Percentiles rank a stretch among this genome's conserved stretches.
phyloP scores from a whole-genome alignment of 352 stramenopile genomes.

The Globisporangium alternatum region DNA sequence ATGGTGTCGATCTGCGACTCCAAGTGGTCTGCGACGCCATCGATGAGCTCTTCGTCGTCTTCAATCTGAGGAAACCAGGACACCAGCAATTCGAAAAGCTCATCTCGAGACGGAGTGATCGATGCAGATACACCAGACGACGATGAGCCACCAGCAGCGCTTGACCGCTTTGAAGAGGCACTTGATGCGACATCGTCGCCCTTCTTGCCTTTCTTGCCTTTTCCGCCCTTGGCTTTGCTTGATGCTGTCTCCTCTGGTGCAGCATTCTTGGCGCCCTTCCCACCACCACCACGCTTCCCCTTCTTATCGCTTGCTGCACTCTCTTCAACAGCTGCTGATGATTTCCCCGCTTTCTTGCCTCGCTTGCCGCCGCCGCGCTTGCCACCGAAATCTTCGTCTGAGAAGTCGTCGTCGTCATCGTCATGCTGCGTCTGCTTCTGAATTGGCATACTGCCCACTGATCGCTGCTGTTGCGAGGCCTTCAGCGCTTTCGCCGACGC shows the following conservation, averaged over 20 bases:
- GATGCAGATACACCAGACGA: constrained; percentile 18
- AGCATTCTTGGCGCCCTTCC: constrained; percentile 28
- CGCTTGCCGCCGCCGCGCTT: constrained; percentile 36
- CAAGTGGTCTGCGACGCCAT: constrained; percentile 43
- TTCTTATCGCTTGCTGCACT: constrained; percentile 29
- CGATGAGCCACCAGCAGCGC: not conserved
- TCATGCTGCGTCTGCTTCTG: constrained; percentile 22
- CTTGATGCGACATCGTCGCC: constrained; percentile 20
- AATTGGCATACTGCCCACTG: not conserved
- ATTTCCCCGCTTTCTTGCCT: constrained; percentile 30
- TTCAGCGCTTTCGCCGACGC: constrained; percentile 37
- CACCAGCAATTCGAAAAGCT: constrained; percentile 41
- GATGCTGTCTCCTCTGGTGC: constrained; percentile 18
- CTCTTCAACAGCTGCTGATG: constrained; percentile 13
- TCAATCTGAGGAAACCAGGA: constrained; percentile 51
- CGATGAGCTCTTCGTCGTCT: constrained; percentile 70
- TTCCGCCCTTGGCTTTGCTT: constrained; percentile 38
- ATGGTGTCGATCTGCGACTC: constrained; percentile 39
- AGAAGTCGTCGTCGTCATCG: constrained; percentile 28
- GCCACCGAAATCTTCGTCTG: constrained; percentile 33
- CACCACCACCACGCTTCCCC: constrained; percentile 33
- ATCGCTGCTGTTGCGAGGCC: constrained; percentile 33
- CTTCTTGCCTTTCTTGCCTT: constrained; percentile 44
- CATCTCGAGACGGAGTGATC: constrained; percentile 47
- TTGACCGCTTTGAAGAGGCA: constrained; percentile 2